These are phyloP conservation scores for Naegleria fowleri DNA, from an alignment of 208 protist genomes.

Conservation along the genomic window DNA sequence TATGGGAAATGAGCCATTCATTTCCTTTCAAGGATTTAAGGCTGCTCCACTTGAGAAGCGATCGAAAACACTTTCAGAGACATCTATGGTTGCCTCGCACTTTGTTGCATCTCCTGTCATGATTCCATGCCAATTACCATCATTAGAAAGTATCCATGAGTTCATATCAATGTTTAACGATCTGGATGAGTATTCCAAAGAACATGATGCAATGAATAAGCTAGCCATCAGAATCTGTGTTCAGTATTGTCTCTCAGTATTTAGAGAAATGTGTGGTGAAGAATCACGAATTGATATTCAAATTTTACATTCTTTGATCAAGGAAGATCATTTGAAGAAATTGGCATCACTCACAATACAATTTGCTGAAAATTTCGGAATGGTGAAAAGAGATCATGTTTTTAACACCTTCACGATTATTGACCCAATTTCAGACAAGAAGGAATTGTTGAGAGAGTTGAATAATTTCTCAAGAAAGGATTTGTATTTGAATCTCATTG, in stretches of 20 bases:
- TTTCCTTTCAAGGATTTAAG: background rate
- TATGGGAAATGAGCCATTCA: background rate
- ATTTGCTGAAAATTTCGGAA: background rate
- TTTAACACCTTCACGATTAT: background rate
- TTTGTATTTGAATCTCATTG: background rate
- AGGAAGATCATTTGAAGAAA: background rate
- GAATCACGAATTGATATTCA: background rate
- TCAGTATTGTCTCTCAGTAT: background rate
- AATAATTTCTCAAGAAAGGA: background rate
- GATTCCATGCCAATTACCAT: background rate
- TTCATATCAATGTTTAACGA: background rate
- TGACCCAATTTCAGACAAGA: background rate
- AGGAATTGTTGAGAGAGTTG: background rate
- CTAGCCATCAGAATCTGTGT: background rate
- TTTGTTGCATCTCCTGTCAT: background rate
- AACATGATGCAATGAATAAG: background rate
- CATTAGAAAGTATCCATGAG: background rate
- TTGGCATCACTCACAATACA: background rate
- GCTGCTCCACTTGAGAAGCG: background rate
- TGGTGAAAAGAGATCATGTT: background rate
- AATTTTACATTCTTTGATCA: background rate
- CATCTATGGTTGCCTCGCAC: background rate
- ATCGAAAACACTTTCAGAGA: background rate
- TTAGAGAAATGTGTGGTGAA: background rate
- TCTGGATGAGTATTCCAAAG: background rate